Evolutionary conservation across 2,329 filamentous ascomycete species (phyloP), one percentile per base, ranked within the genome.

Genomic region (Verticillium nubilum): DNA sequence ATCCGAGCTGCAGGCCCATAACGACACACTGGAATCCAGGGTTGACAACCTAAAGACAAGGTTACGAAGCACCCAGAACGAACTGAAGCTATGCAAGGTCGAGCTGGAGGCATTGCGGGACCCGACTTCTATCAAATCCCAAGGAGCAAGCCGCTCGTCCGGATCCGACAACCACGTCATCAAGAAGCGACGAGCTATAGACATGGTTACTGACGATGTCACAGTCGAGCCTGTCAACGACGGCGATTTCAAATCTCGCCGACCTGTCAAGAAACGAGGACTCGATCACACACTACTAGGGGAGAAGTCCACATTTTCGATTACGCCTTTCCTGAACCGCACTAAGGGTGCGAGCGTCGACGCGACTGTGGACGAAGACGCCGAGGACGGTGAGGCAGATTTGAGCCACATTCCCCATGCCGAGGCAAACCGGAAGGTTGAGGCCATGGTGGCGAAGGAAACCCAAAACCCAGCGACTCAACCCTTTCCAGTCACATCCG

Each of bases 221-320:
- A 50, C 42, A 50, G 25, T 81, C 59, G 73, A 79, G 50, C 78
- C 83, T 4, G 73, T 78, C 68, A 68, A 82, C 66, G 29, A 80
- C 69, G 57, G 77, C 65, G 70, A 78, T 55, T 62, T 75, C 60
- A 69, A 73, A 57, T 66, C 69, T 59, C 78, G 76, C 63, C 76
- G 76, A 50, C 70, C 71, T 33, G 66, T 74, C 61, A 89, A 87
- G 72, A 87, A 86, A 70, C 77, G 80, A 59, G 81, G 78, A 54
- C 72, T 78, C 28, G 83, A 86, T 23, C 82, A 84, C 37, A 81
- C 84, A 1, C 76, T 86, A 59, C 78, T 90, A 5, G 92, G 90
- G 29, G 91, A 96, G 69, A 97, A 97, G 73, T 97, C 93, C 0
- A 87, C 84, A 2, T 97, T 98, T 73, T 97, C 92, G 4, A 92